A percentile compares a stretch with the other conserved stretches of the same genome.
These are phyloP conservation scores for Piloderma croceum DNA, from an alignment of 768 basidiomycete genomes.

Conservation along the genomic window DNA sequence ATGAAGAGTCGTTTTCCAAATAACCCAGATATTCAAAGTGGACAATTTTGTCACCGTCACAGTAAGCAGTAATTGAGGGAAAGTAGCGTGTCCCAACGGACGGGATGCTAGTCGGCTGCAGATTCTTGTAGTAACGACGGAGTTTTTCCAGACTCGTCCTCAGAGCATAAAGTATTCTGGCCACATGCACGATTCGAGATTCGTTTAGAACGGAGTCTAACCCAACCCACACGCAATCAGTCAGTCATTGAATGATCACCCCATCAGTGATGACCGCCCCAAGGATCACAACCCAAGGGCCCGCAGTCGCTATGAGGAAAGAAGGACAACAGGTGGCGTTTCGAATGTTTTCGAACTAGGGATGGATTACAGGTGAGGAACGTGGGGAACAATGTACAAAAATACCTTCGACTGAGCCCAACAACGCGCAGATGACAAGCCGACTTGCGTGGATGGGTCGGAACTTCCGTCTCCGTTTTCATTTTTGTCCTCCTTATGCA, in stretches of 20 bases:
- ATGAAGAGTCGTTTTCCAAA: slow-evolving; percentile 13
- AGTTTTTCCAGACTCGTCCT: slow-evolving; percentile 10
- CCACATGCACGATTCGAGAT: slow-evolving; percentile 13
- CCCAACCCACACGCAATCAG: slow-evolving; percentile 29
- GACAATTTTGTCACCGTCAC: neutral
- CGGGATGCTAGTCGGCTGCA: slow-evolving; percentile 5
- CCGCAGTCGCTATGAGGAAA: slow-evolving; percentile 28
- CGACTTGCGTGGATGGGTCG: slow-evolving; percentile 19
- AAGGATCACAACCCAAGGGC: slow-evolving; percentile 28
- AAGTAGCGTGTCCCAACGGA: slow-evolving; percentile 14
- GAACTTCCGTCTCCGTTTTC: slow-evolving; percentile 14
- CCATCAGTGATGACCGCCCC: slow-evolving; percentile 25
- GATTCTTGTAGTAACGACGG: slow-evolving; percentile 17
- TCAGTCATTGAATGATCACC: slow-evolving; percentile 29
- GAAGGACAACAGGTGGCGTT: slow-evolving; percentile 23
- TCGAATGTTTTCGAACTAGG: slow-evolving; percentile 11
- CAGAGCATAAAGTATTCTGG: slow-evolving; percentile 21
- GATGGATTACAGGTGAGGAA: slow-evolving; percentile 2
- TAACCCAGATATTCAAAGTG: slow-evolving; percentile 18
- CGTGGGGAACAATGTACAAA: neutral
- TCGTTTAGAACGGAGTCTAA: slow-evolving; percentile 14
- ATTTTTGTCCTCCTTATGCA: slow-evolving; percentile 13
- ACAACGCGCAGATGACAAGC: slow-evolving; percentile 15
- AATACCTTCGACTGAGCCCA: slow-evolving; percentile 2
- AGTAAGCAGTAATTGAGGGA: slow-evolving; percentile 17